These are phyloP conservation scores for Angophora floribunda DNA, from an alignment of 345 rosid species.

Conservation along the genomic window DNA sequence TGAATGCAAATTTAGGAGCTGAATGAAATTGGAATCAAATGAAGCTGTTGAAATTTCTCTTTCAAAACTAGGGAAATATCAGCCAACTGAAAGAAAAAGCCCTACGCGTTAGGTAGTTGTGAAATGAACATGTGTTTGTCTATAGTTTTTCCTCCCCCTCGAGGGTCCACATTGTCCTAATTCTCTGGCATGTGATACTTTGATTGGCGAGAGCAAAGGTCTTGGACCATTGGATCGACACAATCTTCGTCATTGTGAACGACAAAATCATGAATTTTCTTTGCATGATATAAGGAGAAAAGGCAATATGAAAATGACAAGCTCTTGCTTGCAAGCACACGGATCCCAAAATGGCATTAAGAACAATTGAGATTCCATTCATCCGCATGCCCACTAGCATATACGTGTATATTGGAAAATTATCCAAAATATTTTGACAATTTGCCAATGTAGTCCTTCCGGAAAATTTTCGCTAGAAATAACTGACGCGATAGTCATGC, in stretches of 20 bases:
- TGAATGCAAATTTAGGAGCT: background rate
- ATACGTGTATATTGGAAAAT: background rate
- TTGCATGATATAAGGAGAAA: background rate
- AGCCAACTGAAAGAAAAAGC: background rate
- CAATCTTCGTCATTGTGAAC: background rate
- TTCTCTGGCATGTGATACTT: background rate
- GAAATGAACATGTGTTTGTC: background rate
- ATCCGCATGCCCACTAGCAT: background rate
- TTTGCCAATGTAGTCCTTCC: background rate
- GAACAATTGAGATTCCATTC: background rate
- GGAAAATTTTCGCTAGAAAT: background rate
- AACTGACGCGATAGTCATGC: rapidly evolving
- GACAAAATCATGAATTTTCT: background rate
- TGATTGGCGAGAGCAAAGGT: background rate
- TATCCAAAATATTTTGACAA: background rate
- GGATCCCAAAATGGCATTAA: background rate
- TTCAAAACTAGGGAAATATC: background rate
- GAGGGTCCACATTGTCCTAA: background rate
- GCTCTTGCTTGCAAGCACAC: background rate
- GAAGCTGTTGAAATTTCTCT: background rate
- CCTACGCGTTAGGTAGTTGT: background rate
- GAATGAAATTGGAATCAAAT: background rate
- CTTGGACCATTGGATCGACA: background rate
- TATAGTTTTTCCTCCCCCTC: background rate
- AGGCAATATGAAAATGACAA: background rate